Evolutionary conservation across 2,329 filamentous ascomycete species (phyloP).

Genomic region (Immersiporthe knoxdaviesiana): DNA sequence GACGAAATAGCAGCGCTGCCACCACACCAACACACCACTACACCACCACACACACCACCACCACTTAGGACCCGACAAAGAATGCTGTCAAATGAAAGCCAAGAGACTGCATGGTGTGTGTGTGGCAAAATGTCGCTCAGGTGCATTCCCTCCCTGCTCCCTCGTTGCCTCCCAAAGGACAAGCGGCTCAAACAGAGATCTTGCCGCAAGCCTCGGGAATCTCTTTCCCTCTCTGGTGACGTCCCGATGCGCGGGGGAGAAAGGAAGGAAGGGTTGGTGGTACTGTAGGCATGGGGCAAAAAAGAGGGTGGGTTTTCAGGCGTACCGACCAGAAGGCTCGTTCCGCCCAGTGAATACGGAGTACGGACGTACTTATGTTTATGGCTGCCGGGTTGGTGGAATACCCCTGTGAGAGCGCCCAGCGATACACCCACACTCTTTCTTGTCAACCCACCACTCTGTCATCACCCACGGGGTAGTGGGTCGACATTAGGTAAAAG

Average conservation of each 20-base stretch:
- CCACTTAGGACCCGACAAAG: background rate
- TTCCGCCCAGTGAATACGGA: slow-evolving; percentile 5
- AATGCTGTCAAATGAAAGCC: background rate
- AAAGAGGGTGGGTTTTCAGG: background rate
- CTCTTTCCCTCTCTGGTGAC: slow-evolving; percentile 10
- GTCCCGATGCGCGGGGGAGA: slow-evolving; percentile 13
- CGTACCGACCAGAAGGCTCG: slow-evolving; percentile 9
- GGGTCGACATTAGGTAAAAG: slow-evolving; percentile 27
- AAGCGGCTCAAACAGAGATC: slow-evolving; percentile 4
- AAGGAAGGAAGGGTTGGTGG: background rate
- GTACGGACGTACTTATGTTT: too few relatives aligned
- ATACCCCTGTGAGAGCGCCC: slow-evolving; percentile 1
- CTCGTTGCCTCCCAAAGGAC: background rate
- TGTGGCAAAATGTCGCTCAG: background rate
- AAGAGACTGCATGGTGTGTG: background rate
- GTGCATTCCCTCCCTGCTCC: background rate
- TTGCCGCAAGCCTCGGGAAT: slow-evolving; percentile 4
- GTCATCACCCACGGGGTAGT: slow-evolving; percentile 22
- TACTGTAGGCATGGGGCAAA: background rate
- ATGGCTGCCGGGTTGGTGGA: background rate
- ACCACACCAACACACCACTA: background rate
- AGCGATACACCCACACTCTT: background rate
- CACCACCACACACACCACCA: background rate
- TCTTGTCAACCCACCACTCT: background rate
- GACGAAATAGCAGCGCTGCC: background rate